Evolutionary conservation across 1,284 basidiomycete genomes (phyloP), one percentile per base, ranked within the genome.

Genomic region (Takashimella tepidaria): DNA sequence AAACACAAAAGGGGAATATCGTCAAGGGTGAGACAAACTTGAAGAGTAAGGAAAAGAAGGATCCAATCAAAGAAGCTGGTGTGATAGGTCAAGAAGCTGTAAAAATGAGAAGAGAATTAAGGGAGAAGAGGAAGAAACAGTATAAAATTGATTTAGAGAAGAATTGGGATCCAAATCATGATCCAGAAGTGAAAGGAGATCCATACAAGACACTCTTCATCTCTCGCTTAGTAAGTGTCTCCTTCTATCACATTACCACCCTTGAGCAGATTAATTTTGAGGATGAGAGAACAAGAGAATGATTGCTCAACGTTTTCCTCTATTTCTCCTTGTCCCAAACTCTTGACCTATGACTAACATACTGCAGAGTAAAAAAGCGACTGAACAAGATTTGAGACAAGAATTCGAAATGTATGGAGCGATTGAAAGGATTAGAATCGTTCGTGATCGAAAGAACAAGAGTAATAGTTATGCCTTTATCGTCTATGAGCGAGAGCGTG

Each of bases 191-290:
- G n/a, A 80, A 86, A 26, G 93, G 96, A 1, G 96, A 99, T 69
- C 95, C 96, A 3, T 99, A 98, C 79, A 98, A 98, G 75, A 98
- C 96, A 0, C 80, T 99, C 10, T 99, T 99, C 76, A 90, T 98
- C 57, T 88, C 92, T 23, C 85, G 93, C 59, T 77, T 99, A 69
- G 90, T 92, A 70, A 48, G 81, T 74, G 22, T 0, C 45, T 43
- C 31, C 12, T 26, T 2, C 19, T 20, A 13, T 26, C 26, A 12
- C 24, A 42, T 8, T 31, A n/a, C 25, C n/a, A n/a, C n/a, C n/a
- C n/a, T n/a, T n/a, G n/a, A n/a, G n/a, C n/a, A n/a, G n/a, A n/a
- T n/a, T n/a, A n/a, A n/a, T n/a, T n/a, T n/a, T n/a, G n/a, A n/a
- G n/a, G n/a, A n/a, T n/a, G n/a, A n/a, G n/a, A n/a, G n/a, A n/a